phyloP scores from a whole-genome alignment of 192 early-diverging fungal species.

The Coemansia sp. region DNA sequence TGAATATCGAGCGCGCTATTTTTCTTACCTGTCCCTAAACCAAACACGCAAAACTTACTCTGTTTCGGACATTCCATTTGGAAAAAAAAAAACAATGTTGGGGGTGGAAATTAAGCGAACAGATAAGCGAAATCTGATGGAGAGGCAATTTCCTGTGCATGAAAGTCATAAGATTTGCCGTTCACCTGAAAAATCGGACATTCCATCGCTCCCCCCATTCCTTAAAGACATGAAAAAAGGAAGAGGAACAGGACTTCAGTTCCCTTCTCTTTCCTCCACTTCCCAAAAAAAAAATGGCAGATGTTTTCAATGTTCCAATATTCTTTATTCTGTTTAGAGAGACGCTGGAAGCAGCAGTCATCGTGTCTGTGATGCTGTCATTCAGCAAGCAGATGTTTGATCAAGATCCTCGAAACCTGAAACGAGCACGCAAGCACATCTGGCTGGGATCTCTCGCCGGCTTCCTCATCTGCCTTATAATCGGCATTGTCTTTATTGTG shows the following conservation, averaged over 20 bases:
- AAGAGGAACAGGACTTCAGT: too few relatives aligned
- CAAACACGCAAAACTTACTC: too few relatives aligned
- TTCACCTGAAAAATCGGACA: too few relatives aligned
- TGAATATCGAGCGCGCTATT: too few relatives aligned
- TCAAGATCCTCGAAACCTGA: slow-evolving; percentile 46
- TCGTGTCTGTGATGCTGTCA: slow-evolving; percentile 81
- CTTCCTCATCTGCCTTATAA: slow-evolving; percentile 63
- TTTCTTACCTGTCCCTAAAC: too few relatives aligned
- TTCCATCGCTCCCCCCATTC: too few relatives aligned
- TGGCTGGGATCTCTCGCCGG: slow-evolving; percentile 74
- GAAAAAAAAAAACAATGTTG: neutral
- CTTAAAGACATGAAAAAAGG: too few relatives aligned
- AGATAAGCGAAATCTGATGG: neutral
- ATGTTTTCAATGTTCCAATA: slow-evolving; percentile 64
- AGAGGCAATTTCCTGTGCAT: too few relatives aligned
- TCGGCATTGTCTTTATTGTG: slow-evolving; percentile 75
- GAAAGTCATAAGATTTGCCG: too few relatives aligned
- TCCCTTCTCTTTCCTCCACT: too few relatives aligned
- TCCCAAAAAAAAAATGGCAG: slow-evolving; percentile 36
- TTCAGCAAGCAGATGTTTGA: slow-evolving; percentile 70
- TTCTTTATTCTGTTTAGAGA: slow-evolving; percentile 81
- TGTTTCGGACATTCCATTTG: too few relatives aligned
- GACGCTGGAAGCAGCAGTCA: slow-evolving; percentile 82
- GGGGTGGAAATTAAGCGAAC: neutral
- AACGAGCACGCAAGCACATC: slow-evolving; percentile 62